Conservation (phyloP, 352 stramenopile species). For the Pythium dissimile region DNA sequence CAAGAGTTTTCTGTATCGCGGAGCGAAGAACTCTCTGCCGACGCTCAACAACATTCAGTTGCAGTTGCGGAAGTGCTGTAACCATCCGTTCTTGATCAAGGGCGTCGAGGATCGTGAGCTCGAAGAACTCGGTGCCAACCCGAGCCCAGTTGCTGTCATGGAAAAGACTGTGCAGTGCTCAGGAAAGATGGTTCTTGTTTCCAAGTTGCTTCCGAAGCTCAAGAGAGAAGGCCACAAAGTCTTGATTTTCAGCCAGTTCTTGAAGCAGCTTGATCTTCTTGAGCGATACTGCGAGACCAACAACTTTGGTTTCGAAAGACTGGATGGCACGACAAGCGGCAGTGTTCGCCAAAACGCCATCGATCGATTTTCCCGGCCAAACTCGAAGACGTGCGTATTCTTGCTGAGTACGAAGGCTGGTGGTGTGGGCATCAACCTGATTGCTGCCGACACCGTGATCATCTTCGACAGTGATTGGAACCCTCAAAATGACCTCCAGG, state of each 20-base stretch:
- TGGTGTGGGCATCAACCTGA: constrained; percentile 98
- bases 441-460: constrained; percentile 98
- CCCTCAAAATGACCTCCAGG: constrained; percentile 93
- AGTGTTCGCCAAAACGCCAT: constrained; percentile 92
- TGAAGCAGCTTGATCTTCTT: constrained; percentile 92
- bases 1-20: constrained; percentile 93
- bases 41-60: constrained; percentile 99
- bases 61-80: constrained; percentile 99
- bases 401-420: constrained; percentile 98
- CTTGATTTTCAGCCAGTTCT: constrained; percentile 95
- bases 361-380: constrained; percentile 94
- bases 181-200: constrained; percentile 89
- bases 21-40: constrained; percentile 80
- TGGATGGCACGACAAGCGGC: constrained; percentile 90
- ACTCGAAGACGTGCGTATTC: constrained; percentile 98
- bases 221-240: constrained; percentile 92
- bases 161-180: constrained; percentile 84
- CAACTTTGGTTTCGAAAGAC: constrained; percentile 82
- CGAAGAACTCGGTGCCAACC: constrained; percentile 58
- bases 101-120: constrained; percentile 87
- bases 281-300: constrained; percentile 92
- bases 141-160: constrained; percentile 56
- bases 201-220: constrained; percentile 89
- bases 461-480: constrained; percentile 99
- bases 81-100: constrained; percentile 99